Evolutionary conservation across 495 filamentous ascomycete genomes (phyloP).

Genomic region (Xylaria scruposa): DNA sequence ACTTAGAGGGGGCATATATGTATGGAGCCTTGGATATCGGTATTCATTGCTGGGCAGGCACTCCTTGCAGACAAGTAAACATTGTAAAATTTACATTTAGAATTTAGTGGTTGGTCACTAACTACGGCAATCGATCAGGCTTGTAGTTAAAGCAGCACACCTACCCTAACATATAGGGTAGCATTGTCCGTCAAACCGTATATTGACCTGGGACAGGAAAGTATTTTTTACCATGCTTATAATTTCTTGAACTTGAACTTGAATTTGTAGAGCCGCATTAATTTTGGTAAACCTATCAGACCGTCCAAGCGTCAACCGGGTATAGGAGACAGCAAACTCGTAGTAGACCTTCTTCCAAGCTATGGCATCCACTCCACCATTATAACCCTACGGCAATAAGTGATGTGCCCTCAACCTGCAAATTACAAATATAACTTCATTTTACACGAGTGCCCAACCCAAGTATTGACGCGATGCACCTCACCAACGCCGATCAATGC

Average conservation of each 20-base stretch:
- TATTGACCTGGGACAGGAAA: not conserved
- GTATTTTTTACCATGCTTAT: not conserved
- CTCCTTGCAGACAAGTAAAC: too few species aligned
- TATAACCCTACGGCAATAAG: not conserved
- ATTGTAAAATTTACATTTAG: too few species aligned
- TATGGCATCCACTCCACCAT: not conserved
- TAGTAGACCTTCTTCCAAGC: not conserved
- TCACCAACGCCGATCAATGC: conserved; percentile 39
- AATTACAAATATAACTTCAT: not conserved
- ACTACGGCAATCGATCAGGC: not conserved
- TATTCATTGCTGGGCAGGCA: too few species aligned
- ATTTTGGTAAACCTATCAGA: not conserved
- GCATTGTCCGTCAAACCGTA: not conserved
- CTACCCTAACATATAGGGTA: conserved; percentile 9
- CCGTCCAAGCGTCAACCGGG: not conserved
- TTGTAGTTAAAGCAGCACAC: not conserved
- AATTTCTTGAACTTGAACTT: conserved; percentile 4
- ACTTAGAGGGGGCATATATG: too few species aligned
- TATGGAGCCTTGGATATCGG: too few species aligned
- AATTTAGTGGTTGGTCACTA: too few species aligned
- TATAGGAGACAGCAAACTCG: not conserved
- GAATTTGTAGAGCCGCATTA: not conserved
- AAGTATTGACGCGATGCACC: conserved; percentile 18
- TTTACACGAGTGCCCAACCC: not conserved
- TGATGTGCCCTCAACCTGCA: not conserved